Evolutionary conservation across 768 basidiomycete genomes (phyloP), one percentile per base, ranked within the genome.

Genomic region (Suillus spraguei): DNA sequence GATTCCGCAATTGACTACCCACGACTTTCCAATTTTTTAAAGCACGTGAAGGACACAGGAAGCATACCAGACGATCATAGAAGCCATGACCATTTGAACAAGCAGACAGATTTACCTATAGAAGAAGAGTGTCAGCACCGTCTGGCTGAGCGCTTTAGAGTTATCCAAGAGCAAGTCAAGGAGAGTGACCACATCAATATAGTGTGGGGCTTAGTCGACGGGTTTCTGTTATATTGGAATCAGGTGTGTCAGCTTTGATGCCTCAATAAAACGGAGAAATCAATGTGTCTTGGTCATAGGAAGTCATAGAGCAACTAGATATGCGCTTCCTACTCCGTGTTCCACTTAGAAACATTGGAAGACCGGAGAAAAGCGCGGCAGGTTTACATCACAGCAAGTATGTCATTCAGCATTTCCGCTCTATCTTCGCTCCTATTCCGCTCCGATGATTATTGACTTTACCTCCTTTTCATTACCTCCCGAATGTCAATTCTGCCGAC

Each of bases 221-320:
- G 97, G 0, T 99, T 99, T 78, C 76, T 99, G 66, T 76, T 98
- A 47, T 97, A 95, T 71, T 97, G 93, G 91, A 84, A 96, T 71
- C 78, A 85, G 72, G 95, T 93, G 69, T 60, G 80, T 61, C 61
- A 11, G 36, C 10, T 39, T 62, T 33, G n/a, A 33, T 47, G 49
- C 24, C 24, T 52, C 10, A 52, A 10, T 50, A 41, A n/a, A 60
- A 32, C 28, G 4, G 20, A 49, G 28, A 63, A 61, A 22, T 41
- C 59, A 41, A 20, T 17, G 16, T 20, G 39, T 41, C 24, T 49
- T 35, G 38, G 17, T 32, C 24, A 35, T 68, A 95, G 88, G 87
- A 87, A 63, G 83, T 91, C 5, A 85, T 92, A 63, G 84, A 88
- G 62, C 80, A 84, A 66, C 74, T 92, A 62, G 95, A 98, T 71